These are phyloP conservation scores for Noccaea caerulescens DNA, from an alignment of 345 rosid genomes.

Conservation along the genomic window DNA sequence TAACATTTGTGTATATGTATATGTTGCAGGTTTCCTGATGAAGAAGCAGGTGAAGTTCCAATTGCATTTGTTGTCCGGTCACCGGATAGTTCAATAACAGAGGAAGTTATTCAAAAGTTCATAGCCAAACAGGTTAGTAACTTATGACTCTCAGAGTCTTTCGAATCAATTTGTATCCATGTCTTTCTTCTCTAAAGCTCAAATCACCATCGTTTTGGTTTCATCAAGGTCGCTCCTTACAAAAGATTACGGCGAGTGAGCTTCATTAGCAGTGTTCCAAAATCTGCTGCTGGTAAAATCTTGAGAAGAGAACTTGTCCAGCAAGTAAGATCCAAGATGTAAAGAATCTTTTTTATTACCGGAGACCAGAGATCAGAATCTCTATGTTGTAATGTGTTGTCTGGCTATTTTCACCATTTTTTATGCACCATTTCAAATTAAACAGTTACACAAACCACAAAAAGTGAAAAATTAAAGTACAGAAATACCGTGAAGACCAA, in stretches of 20 bases:
- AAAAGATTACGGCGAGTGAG: conserved; percentile 72
- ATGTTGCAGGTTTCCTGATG: conserved; percentile 73
- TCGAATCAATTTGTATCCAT: neutral
- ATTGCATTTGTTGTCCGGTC: conserved; percentile 79
- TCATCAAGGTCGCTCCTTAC: conserved; percentile 85
- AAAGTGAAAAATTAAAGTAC: neutral
- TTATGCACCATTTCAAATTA: conserved; percentile 6
- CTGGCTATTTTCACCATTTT: neutral
- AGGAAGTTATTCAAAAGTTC: conserved; percentile 64
- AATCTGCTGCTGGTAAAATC: conserved; percentile 85
- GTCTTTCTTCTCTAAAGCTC: neutral
- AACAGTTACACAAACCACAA: neutral
- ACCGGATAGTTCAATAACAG: conserved; percentile 65
- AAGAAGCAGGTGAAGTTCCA: conserved; percentile 95
- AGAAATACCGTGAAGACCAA: no score
- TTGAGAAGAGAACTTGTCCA: conserved; percentile 76
- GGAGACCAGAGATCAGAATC: neutral
- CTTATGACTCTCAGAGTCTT: conserved; percentile 20
- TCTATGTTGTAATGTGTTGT: neutral
- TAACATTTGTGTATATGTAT: neutral
- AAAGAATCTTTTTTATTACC: conserved; percentile 19
- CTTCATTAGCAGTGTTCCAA: conserved; percentile 68
- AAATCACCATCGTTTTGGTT: neutral
- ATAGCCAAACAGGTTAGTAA: conserved; percentile 72
- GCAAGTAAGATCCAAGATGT: conserved; percentile 70